Conservation (phyloP, 2,329 filamentous ascomycete species). For the Tolypocladium nubicola region DNA sequence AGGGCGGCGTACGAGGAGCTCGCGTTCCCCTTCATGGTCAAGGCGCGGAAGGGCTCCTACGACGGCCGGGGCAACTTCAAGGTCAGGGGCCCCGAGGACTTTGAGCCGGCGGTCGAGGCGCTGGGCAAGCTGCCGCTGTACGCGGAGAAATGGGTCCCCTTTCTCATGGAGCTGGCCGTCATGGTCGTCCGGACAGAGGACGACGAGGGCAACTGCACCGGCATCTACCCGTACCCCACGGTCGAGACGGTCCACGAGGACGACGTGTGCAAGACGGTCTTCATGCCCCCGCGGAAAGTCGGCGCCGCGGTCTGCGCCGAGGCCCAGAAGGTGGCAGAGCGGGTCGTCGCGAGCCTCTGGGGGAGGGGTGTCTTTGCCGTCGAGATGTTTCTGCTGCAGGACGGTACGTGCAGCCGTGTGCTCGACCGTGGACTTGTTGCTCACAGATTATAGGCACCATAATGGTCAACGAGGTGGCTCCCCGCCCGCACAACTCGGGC, state of each 20-base stretch:
- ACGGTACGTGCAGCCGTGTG: constrained; percentile 36
- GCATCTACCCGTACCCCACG: constrained; percentile 65
- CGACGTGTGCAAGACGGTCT: constrained; percentile 88
- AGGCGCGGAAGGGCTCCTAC: constrained; percentile 81
- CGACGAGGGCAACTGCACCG: constrained; percentile 34
- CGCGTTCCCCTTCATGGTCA: constrained; percentile 85
- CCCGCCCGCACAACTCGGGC: constrained; percentile 77
- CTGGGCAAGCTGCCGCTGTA: constrained; percentile 67
- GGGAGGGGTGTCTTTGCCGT: constrained; percentile 93
- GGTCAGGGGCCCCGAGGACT: constrained; percentile 31
- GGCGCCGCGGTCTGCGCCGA: constrained; percentile 46
- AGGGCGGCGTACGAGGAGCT: constrained; percentile 51
- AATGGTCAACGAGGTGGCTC: constrained; percentile 79
- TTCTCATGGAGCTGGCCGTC: constrained; percentile 78
- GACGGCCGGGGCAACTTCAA: constrained; percentile 69
- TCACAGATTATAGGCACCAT: constrained; percentile 35
- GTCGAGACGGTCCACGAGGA: constrained; percentile 95
- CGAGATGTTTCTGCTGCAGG: constrained; percentile 80
- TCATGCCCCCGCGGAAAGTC: constrained; percentile 69
- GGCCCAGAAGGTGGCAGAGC: constrained; percentile 67
- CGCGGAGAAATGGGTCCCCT: constrained; percentile 81
- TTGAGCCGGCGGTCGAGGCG: constrained; percentile 54
- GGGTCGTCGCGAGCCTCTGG: constrained; percentile 69
- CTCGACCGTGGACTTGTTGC: constrained; percentile 1
- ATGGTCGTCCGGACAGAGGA: constrained; percentile 91